Evolutionary conservation across 2,329 filamentous ascomycete species (phyloP).

Genomic region (Fusarium transvaalense): DNA sequence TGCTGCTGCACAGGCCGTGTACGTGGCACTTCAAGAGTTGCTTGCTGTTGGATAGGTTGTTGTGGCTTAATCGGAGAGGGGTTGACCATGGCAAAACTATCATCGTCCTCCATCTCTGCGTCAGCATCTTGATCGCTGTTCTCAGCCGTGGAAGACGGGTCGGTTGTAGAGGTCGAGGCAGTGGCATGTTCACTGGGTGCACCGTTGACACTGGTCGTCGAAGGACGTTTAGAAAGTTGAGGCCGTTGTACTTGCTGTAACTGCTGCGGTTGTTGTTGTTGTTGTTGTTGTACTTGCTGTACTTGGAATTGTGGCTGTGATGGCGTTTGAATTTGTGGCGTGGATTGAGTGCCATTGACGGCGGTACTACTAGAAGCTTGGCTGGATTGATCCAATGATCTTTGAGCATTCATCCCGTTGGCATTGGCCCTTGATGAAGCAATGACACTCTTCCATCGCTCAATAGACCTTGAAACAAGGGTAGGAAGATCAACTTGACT

Average conservation of each 20-base stretch:
- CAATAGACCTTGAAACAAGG: slow-evolving; percentile 67
- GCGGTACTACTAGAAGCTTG: slow-evolving; percentile 37
- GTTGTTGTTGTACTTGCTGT: slow-evolving; percentile 43
- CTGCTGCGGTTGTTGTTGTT: slow-evolving; percentile 32
- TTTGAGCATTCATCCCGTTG: slow-evolving; percentile 64
- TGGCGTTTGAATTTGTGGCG: slow-evolving; percentile 40
- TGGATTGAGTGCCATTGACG: slow-evolving; percentile 38
- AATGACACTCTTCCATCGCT: slow-evolving; percentile 73
- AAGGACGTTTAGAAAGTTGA: slow-evolving; percentile 48
- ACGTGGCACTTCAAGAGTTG: slow-evolving; percentile 59
- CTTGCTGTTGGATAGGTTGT: slow-evolving; percentile 56
- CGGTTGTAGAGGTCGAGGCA: slow-evolving; percentile 52
- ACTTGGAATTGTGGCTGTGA: slow-evolving; percentile 35
- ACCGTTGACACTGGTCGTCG: slow-evolving; percentile 54
- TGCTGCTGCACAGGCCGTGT: slow-evolving; percentile 53
- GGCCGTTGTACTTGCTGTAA: slow-evolving; percentile 28
- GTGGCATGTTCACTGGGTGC: slow-evolving; percentile 52
- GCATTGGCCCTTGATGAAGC: slow-evolving; percentile 60
- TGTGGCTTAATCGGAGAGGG: slow-evolving; percentile 56
- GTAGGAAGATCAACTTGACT: slow-evolving; percentile 65
- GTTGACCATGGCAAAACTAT: slow-evolving; percentile 65
- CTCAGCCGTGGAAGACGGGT: slow-evolving; percentile 59
- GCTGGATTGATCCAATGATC: slow-evolving; percentile 58
- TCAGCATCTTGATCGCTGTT: slow-evolving; percentile 61
- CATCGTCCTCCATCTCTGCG: slow-evolving; percentile 70